Evolutionary conservation across 768 basidiomycete species (phyloP).

Genomic region (Rubroboletus pulcherrimus): DNA sequence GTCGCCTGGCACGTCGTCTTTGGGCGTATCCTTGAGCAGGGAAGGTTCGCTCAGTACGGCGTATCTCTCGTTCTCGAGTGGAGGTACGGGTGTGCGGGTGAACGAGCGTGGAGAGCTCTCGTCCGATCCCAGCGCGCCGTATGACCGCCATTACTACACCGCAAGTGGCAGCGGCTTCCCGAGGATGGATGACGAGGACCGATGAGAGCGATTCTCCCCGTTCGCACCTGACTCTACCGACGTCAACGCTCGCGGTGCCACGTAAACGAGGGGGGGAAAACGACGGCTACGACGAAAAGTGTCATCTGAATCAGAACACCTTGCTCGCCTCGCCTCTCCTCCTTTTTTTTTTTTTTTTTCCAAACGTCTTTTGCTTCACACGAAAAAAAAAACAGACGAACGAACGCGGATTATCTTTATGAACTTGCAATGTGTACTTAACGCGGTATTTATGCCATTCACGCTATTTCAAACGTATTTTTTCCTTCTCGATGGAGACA

Average conservation of each 20-base stretch:
- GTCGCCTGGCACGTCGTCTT: slow-evolving; percentile 1
- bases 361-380: not conserved
- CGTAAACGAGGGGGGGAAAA: not conserved
- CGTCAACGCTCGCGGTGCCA: not conserved
- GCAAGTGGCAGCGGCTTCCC: slow-evolving; percentile 15
- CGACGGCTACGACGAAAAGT: not conserved
- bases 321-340: not conserved
- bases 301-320: not conserved
- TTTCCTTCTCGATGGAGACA: not conserved
- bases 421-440: slow-evolving; percentile 5
- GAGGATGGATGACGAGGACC: slow-evolving; percentile 4
- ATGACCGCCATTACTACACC: slow-evolving; percentile 14
- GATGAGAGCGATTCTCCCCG: not conserved
- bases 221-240: not conserved
- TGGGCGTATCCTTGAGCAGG: not conserved
- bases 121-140: not conserved
- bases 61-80: slow-evolving; percentile 27
- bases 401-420: slow-evolving; percentile 25
- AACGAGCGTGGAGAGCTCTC: slow-evolving; percentile 30
- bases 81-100: slow-evolving; percentile 16
- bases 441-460: slow-evolving; percentile 26
- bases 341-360: not conserved
- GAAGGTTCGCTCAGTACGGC: slow-evolving; percentile 21
- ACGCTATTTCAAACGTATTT: not conserved
- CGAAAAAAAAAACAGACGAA: not conserved